Evolutionary conservation across 306 rosid genomes (phyloP), one percentile per base, ranked within the genome.

Genomic region (Prunus salicina): DNA sequence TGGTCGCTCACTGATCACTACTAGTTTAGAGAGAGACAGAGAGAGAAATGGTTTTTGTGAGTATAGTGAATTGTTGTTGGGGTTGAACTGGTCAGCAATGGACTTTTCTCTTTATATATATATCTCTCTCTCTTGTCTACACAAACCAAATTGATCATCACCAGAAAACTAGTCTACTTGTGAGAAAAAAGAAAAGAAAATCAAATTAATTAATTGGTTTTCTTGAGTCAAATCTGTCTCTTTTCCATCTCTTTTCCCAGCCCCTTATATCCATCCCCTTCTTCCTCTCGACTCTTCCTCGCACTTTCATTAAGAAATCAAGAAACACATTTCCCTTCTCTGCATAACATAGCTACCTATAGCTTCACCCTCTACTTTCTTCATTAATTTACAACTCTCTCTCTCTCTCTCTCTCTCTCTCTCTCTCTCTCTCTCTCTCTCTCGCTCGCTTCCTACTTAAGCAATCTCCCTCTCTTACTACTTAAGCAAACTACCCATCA

Each of bases 281-380:
- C 69, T 88, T 88, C 90, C 92, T 77, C 89, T 0, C 32, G 32
- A 30, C 28, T 24, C 69, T 88, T 88, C 90, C 92, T 77, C 89
- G 58, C 87, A 69, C 76, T 84, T 89, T 82, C 93, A 27, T 19
- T 6, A 10, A 46, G 30, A 25, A 61, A 11, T 43, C 45, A 5
- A 73, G n/a, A 0, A 55, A 16, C 65, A 15, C 19, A 8, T 14
- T 78, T 76, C 85, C 56, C 14, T 24, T 18, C 25, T 78, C 63
- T 43, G 50, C 83, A 71, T 70, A 85, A 28, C 67, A 12, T 28
- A 16, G 27, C 34, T 5, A 30, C 41, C 51, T 11, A 46, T 11
- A 47, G 43, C 43, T 38, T 51, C 71, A 81, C 85, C 12, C 75
- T 15, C 71, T 85, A 86, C 88, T 87, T 65, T 88, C 55, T 83